Base-by-base conservation (phyloP, 768 basidiomycete species). In the Macrolepiota fuliginosa region DNA sequence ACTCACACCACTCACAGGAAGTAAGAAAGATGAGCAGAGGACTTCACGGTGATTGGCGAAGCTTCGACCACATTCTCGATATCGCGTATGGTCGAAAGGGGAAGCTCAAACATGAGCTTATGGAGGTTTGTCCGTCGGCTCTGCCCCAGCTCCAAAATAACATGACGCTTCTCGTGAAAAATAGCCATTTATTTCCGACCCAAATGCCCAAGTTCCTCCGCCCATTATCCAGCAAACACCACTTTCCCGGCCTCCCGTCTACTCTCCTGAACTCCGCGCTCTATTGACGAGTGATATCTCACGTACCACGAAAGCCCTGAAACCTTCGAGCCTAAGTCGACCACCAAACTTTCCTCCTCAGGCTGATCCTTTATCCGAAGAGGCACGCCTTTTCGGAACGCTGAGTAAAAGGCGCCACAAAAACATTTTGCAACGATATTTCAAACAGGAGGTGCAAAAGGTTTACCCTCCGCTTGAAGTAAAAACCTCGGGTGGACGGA, bases 21-120 rank as follows among this genome's bases (percentile, higher is more conserved):
- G 69, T 87, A 64, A 75, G 73, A 52, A 81, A 72, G 59, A 70
- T 93, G 17, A 72, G 78, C 67, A 76, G 72, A 49, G 89, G 89
- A 10, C 89, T 85, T 66, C 63, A 66, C 3, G 83, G 86, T 3
- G 68, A 80, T 39, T 65, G 66, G 51, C 69, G 76, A 58, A 82
- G 85, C 35, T 88, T 90, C 66, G 74, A 76, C 29, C 79, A 81
- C 64, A 67, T 92, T 29, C 75, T 94, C 17, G 82, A 87, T 64
- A 66, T 86, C 29, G 91, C 91, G 27, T 94, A 92, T 72, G 91
- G 91, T 32, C 79, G 91, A 62, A 84, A 83, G 65, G 91, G 91
- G 24, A 88, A 82, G 68, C 72, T 94, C 15, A 84, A 79, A 66
- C 81, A 83, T 74, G 89, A 92, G 66, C 71, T 92, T 46, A 74